Evolutionary conservation across 2,329 filamentous ascomycete species (phyloP).

Genomic region (Cladosporium cucumerinum): DNA sequence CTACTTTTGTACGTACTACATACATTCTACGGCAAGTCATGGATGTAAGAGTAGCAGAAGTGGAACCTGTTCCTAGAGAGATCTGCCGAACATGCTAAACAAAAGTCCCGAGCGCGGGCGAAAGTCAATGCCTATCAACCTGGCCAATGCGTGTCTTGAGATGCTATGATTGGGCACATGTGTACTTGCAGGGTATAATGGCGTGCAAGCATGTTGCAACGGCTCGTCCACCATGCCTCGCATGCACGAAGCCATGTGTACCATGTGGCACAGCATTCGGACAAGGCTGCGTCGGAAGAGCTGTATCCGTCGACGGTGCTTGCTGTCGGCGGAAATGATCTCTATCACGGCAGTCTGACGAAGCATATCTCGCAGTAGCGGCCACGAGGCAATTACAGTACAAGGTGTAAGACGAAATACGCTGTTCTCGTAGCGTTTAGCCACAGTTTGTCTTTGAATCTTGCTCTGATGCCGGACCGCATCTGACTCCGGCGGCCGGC

Average conservation of each 20-base stretch:
- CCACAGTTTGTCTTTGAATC: background rate
- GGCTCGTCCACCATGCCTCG: slow-evolving; percentile 6
- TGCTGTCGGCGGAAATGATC: background rate
- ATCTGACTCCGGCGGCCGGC: background rate
- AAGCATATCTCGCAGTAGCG: background rate
- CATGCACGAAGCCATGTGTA: slow-evolving; percentile 4
- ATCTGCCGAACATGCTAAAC: slow-evolving; percentile 8
- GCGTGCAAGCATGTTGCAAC: slow-evolving; percentile 3
- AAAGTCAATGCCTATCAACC: background rate
- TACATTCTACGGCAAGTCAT: background rate
- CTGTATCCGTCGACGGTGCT: background rate
- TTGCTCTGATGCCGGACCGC: background rate
- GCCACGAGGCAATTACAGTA: background rate
- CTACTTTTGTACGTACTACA: background rate
- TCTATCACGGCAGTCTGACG: background rate
- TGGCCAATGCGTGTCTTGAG: background rate
- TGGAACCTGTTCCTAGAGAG: background rate
- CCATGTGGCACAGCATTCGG: slow-evolving; percentile 13
- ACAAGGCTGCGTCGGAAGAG: background rate
- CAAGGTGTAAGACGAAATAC: background rate
- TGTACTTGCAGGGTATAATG: background rate
- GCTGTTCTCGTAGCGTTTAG: background rate
- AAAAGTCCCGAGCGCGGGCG: background rate
- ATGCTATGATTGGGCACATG: slow-evolving; percentile 1
- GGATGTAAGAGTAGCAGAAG: background rate